Percentiles rank a stretch among this genome's conserved stretches.
These are phyloP conservation scores for Aspergillus thermomutatus DNA, from an alignment of 2,329 filamentous ascomycete species.

Conservation along the genomic window DNA sequence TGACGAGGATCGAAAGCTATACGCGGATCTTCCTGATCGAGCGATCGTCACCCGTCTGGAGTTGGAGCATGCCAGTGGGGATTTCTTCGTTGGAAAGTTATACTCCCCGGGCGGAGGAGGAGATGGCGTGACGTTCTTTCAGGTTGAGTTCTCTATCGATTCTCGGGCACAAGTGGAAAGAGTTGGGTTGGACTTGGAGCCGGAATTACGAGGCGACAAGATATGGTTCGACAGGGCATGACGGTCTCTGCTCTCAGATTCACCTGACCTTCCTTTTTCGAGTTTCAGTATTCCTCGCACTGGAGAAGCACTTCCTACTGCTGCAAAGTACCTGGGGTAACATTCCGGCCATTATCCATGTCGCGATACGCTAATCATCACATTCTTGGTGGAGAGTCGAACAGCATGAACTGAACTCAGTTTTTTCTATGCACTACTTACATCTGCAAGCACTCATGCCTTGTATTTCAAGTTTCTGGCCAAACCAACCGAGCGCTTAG, in stretches of 20 bases:
- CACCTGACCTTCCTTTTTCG: background rate
- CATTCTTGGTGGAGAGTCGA: no score
- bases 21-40: constrained; percentile 12
- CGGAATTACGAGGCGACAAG: constrained; percentile 9
- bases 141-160: constrained; percentile 15
- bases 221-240: constrained; percentile 14
- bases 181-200: constrained; percentile 14
- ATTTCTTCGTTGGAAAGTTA: constrained; percentile 17
- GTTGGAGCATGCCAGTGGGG: constrained; percentile 16
- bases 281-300: background rate
- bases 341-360: no score
- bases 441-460: background rate
- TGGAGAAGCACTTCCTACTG: background rate
- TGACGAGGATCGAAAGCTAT: background rate
- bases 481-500: background rate
- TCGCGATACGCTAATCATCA: no score
- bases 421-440: background rate
- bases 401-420: no score
- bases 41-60: background rate
- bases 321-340: background rate
- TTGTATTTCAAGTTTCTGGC: background rate
- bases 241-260: no score
- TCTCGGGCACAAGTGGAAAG: constrained; percentile 2
- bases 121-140: background rate
- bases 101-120: background rate